Conservation (phyloP, 768 basidiomycete genomes). For the Lentinula aciculospora region DNA sequence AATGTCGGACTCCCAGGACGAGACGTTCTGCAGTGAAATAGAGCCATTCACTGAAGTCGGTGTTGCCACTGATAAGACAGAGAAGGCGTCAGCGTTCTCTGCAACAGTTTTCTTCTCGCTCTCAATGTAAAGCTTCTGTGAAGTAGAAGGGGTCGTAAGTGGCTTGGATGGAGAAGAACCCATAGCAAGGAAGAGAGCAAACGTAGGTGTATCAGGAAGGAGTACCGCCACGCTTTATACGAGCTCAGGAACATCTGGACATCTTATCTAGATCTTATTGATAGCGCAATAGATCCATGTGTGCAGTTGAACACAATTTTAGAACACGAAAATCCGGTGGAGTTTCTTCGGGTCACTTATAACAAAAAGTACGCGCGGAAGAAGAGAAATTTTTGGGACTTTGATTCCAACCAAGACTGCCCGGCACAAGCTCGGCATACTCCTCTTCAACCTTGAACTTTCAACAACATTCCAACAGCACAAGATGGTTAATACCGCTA, state of each 20-base stretch:
- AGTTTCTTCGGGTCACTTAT: background rate
- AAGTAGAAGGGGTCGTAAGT: background rate
- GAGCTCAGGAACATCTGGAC: background rate
- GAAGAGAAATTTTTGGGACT: too few relatives aligned
- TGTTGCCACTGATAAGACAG: conserved; percentile 23
- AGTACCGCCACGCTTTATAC: background rate
- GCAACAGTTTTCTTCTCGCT: background rate
- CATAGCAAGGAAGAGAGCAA: background rate
- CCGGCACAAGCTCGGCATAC: background rate
- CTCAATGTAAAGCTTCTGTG: background rate
- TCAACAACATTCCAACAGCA: conserved; percentile 12
- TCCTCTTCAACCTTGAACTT: background rate
- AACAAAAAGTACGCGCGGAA: too few relatives aligned
- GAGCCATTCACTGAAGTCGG: conserved; percentile 57
- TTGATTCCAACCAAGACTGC: background rate
- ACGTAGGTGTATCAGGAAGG: background rate
- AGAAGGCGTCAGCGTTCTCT: conserved; percentile 19
- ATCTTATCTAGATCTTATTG: background rate
- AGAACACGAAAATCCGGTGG: background rate
- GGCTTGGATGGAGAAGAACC: conserved; percentile 2
- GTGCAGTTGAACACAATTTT: too few relatives aligned
- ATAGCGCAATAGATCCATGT: too few relatives aligned
- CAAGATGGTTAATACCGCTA: conserved; percentile 10
- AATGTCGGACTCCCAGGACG: conserved; percentile 62
- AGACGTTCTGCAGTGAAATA: conserved; percentile 50